Base-by-base conservation (phyloP, 1,284 basidiomycete genomes). In the Ceratobasidium sp. region DNA sequence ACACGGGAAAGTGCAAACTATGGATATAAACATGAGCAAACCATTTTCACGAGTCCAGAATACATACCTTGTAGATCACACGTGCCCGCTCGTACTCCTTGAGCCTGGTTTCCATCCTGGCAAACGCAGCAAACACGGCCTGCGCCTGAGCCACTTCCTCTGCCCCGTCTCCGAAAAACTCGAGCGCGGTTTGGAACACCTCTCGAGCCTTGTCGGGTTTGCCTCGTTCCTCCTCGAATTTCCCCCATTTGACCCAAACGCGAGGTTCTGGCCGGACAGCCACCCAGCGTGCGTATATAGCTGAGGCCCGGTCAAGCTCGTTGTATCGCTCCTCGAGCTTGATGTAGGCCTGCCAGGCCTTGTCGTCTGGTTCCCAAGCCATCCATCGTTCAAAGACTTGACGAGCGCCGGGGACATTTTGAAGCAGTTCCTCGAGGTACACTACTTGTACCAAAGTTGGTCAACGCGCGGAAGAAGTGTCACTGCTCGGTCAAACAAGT, bases 341-440 rank as follows among this genome's bases (percentile, higher is more conserved):
- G 85, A 99, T 94, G 81, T 97, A 99, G 12, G 94, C 94, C 79
- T 95, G 92, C 97, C 97, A 99, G 5, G 97, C 96, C 84, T 98
- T 98, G 87, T 99, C 97, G 78, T 98, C 95, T 0, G 97, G 97
- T 80, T 99, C 96, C 97, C 97, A 99, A 76, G 92, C 87, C 95
- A 99, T 97, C 97, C 97, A 99, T 58, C 97, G 87, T 81, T 99
- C 97, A 78, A 99, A 99, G 72, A 99, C 93, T 80, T 98, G 96
- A 10, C 97, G 89, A 0, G 96, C 96, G 34, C 97, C 97, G 0
- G 94, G 88, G 43, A 99, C 89, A 79, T 99, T 99, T 78, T 97
- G 93, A 14, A 99, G 87, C 2, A 99, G 87, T 81, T 99, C 97
- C 80, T 99, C 97, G 70, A 99, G 88, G 82, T 98, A 98, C 69